Conservation (phyloP, 331 rosid genomes). For the Quercus phellos region DNA sequence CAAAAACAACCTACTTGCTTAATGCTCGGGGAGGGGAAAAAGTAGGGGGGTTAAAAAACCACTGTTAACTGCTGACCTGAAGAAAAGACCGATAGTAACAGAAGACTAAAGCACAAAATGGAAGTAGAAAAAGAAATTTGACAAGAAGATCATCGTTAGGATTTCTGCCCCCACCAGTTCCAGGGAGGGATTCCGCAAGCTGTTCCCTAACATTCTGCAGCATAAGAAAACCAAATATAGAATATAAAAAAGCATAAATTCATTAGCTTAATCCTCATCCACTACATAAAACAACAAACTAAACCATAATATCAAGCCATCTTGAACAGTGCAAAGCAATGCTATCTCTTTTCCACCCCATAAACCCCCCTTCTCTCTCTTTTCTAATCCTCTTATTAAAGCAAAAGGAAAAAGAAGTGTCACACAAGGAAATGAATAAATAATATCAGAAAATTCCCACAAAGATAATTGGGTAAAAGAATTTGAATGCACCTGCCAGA, state of each 20-base stretch:
- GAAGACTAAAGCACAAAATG: conserved; percentile 59
- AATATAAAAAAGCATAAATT: conserved; percentile 3
- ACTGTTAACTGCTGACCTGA: conserved; percentile 49
- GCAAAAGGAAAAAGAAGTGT: not conserved
- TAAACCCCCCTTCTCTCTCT: too few relatives aligned
- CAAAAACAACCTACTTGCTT: not conserved
- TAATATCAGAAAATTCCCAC: not conserved
- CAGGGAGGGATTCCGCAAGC: conserved; percentile 84
- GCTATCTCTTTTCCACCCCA: too few relatives aligned
- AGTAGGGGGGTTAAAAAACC: not conserved
- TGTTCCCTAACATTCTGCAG: conserved; percentile 72
- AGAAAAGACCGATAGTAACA: conserved; percentile 51
- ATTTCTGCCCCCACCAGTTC: conserved; percentile 82
- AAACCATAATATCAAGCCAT: not conserved
- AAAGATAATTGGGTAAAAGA: not conserved
- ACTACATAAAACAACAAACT: not conserved
- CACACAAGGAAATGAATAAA: not conserved
- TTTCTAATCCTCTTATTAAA: not conserved
- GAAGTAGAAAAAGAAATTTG: conserved; percentile 67
- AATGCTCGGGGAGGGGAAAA: not conserved
- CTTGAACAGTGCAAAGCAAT: too few relatives aligned
- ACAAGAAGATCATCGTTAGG: conserved; percentile 75
- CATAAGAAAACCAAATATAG: conserved; percentile 18
- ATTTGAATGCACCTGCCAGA: conserved; percentile 77
- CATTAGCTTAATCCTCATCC: not conserved